A percentile compares a stretch with the other conserved stretches of the same genome.
phyloP scores from a whole-genome alignment of 1,284 basidiomycete genomes.

The Ustilago bromivora region DNA sequence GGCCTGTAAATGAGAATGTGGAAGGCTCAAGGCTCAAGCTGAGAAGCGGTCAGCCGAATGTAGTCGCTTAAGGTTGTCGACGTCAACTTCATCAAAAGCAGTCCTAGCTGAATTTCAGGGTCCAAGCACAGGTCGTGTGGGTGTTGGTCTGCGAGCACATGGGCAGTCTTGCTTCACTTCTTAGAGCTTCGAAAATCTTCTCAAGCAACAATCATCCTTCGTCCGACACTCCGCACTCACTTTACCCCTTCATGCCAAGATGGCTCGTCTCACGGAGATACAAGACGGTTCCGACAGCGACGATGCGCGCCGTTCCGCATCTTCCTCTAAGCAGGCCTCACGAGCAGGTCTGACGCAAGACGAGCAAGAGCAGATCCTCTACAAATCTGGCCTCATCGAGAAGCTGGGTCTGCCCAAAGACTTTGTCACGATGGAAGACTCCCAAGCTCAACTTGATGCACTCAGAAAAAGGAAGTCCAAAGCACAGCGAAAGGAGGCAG shows the following conservation, averaged over 20 bases:
- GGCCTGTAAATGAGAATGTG: not conserved
- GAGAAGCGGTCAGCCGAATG: not conserved
- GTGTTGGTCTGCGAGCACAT: constrained; percentile 12
- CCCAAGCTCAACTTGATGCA: constrained; percentile 40
- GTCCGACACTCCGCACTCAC: not conserved
- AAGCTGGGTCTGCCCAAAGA: constrained; percentile 50
- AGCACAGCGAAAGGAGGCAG: not conserved
- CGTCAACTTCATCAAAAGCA: not conserved
- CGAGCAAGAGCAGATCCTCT: constrained; percentile 44
- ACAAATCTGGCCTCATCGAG: constrained; percentile 46
- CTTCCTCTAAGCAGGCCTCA: not conserved
- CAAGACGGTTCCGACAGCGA: constrained; percentile 42
- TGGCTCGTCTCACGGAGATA: constrained; percentile 46
- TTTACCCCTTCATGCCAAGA: not conserved
- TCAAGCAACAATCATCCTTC: not conserved
- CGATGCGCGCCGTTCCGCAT: constrained; percentile 6
- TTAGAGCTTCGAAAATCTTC: not conserved
- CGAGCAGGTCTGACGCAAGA: constrained; percentile 36
- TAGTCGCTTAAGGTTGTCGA: not conserved
- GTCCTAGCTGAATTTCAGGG: constrained; percentile 6
- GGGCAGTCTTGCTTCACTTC: too few relatives aligned
- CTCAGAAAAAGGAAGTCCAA: constrained; percentile 13
- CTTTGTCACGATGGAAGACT: constrained; percentile 46
- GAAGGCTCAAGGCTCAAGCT: not conserved
- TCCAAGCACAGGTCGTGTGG: constrained; percentile 6